phyloP scores from a whole-genome alignment of 2,329 filamentous ascomycete genomes.

The Claviceps sorghi region DNA sequence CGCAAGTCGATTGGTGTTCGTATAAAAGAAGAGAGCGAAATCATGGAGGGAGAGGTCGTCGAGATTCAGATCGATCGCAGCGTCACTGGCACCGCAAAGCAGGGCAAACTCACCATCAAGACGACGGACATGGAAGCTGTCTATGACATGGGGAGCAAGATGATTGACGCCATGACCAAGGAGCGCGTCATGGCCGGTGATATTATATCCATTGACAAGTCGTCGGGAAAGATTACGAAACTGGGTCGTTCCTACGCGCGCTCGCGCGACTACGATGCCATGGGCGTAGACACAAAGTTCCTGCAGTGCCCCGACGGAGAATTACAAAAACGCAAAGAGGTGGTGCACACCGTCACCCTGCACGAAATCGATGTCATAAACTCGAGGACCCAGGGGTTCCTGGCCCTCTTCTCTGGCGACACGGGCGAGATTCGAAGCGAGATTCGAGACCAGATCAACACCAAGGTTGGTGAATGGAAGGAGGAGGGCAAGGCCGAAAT shows the following conservation, averaged over 20 bases:
- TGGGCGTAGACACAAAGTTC: slow-evolving; percentile 97
- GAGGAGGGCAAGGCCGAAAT: slow-evolving; percentile 99
- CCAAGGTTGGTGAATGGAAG: slow-evolving; percentile 97
- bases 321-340: slow-evolving; percentile 91
- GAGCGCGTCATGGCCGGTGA: slow-evolving; percentile 98
- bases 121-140: slow-evolving; percentile 99
- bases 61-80: slow-evolving; percentile 97
- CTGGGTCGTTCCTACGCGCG: slow-evolving; percentile 87
- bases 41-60: slow-evolving; percentile 97
- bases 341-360: slow-evolving; percentile 88
- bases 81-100: slow-evolving; percentile 91
- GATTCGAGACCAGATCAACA: slow-evolving; percentile 97
- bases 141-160: slow-evolving; percentile 98
- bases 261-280: slow-evolving; percentile 95
- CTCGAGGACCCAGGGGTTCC: slow-evolving; percentile 92
- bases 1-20: slow-evolving; percentile 94
- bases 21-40: slow-evolving; percentile 97
- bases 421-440: slow-evolving; percentile 96
- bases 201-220: slow-evolving; percentile 97
- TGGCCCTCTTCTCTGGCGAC: slow-evolving; percentile 93
- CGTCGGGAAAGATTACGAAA: slow-evolving; percentile 94
- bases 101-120: slow-evolving; percentile 98
- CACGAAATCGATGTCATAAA: slow-evolving; percentile 99
- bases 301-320: slow-evolving; percentile 95
- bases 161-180: slow-evolving; percentile 99